These are phyloP conservation scores for Scenedesmus sp. DNA, from an alignment of 163 green algal genomes.

Conservation along the genomic window DNA sequence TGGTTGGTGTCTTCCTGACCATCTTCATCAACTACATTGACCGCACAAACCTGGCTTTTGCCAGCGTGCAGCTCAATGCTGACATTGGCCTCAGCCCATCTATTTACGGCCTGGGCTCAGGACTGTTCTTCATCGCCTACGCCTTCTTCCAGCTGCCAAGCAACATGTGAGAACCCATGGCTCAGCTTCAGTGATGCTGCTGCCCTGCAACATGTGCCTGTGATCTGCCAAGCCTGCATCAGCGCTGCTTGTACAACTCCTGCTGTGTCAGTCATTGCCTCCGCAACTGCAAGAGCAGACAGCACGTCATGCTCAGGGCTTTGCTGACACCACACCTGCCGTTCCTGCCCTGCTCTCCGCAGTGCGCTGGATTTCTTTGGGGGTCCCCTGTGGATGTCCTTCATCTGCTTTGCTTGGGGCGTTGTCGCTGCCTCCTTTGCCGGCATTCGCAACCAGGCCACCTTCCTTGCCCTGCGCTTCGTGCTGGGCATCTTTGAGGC, in stretches of 20 bases:
- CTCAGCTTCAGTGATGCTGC: not conserved
- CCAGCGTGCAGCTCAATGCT: conserved; percentile 38
- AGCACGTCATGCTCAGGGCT: not conserved
- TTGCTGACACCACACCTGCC: not conserved
- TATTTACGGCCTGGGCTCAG: conserved; percentile 70
- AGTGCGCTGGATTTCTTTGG: conserved; percentile 54
- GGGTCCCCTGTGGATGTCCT: conserved; percentile 51
- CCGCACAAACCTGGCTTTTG: conserved; percentile 56
- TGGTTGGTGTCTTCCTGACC: conserved; percentile 52
- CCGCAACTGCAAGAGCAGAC: too few species aligned
- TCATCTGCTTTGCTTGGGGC: conserved; percentile 59
- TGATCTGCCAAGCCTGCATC: too few species aligned
- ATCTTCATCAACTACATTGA: conserved; percentile 59
- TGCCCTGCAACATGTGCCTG: too few species aligned
- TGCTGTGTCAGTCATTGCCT: not conserved
- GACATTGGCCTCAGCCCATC: conserved; percentile 43
- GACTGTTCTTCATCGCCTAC: conserved; percentile 80
- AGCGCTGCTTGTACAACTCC: not conserved
- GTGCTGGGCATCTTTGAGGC: conserved; percentile 71
- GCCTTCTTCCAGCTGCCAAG: conserved; percentile 11
- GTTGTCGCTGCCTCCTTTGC: conserved; percentile 47
- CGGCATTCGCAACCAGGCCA: conserved; percentile 45
- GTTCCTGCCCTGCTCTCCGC: conserved; percentile 45
- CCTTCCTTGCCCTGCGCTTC: conserved; percentile 69
- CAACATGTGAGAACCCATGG: not conserved